Base-by-base conservation (phyloP, 2,329 filamentous ascomycete species). In the Colletotrichum sp. region DNA sequence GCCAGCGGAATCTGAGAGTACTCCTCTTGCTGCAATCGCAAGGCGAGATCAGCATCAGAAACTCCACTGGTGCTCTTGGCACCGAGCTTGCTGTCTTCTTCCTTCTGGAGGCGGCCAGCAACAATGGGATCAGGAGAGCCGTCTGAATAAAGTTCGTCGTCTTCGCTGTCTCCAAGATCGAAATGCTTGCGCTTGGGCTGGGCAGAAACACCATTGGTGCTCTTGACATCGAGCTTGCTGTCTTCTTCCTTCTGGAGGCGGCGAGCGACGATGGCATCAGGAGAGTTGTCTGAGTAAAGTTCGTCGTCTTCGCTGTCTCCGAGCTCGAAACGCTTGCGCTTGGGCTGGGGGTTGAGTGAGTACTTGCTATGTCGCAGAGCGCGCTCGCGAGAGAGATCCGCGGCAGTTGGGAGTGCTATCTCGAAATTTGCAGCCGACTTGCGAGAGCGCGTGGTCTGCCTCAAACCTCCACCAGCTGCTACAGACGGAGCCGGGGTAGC, bases 301-400 rank as follows among this genome's bases (percentile, higher is more conserved):
- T 85, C 82, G n/a, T 86, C 83, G 12, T 87, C 85, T 3, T 86
- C 83, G 66, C 83, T 81, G 76, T 89, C 83, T n/a, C 85, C 85
- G 67, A 87, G 83, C 36, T 85, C 81, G 71, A 85, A 76, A 65
- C 87, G 83, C 82, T 90, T 89, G 69, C 84, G 81, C 77, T 89
- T 84, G 26, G 77, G 80, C 15, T 48, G 79, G 6, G 85, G 74
- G 48, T 83, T 84, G 79, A 91, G 82, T 3, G 89, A 85, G 76
- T 86, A 90, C 66, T 88, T 84, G 83, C 88, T 92, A 10, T 84
- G 84, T 60, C 84, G 86, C 59, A 91, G 83, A 74, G 86, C 84
- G 64, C 84, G 83, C n/a, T 85, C 86, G 70, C 87, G 87, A 57
- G 84, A 85, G n/a, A 88, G 80, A 34, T 61, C 79, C 79, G 66